Evolutionary conservation across 2,329 filamentous ascomycete genomes (phyloP).

Genomic region (Pseudogymnoascus sp.): DNA sequence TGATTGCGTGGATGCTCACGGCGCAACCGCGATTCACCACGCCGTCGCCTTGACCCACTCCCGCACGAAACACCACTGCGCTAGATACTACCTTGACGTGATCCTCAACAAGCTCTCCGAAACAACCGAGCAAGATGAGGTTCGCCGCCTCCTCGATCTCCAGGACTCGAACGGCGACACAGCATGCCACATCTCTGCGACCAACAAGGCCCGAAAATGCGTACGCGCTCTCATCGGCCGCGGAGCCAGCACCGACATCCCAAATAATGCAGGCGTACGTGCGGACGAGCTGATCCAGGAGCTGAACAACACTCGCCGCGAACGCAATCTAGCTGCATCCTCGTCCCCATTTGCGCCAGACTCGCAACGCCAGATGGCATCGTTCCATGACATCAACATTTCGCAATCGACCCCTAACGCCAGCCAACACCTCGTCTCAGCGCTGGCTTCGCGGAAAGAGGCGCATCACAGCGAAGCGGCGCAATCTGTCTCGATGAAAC

Average conservation of each 20-base stretch:
- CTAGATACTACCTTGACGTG: conserved; percentile 87
- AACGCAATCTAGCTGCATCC: conserved; percentile 58
- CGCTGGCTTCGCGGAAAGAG: conserved; percentile 13
- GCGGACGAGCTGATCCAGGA: conserved; percentile 77
- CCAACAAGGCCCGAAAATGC: conserved; percentile 81
- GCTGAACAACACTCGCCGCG: conserved; percentile 56
- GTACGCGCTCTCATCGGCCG: conserved; percentile 71
- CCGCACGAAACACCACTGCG: conserved; percentile 74
- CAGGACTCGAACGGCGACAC: conserved; percentile 87
- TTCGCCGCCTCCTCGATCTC: conserved; percentile 70
- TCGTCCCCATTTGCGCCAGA: conserved; percentile 63
- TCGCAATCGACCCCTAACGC: conserved; percentile 11
- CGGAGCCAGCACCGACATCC: conserved; percentile 73
- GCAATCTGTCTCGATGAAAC: conserved; percentile 59
- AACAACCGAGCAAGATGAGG: conserved; percentile 62
- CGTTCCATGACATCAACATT: conserved; percentile 42
- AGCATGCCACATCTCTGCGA: conserved; percentile 64
- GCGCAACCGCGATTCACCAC: conserved; percentile 88
- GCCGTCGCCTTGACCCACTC: conserved; percentile 83
- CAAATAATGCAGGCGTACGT: conserved; percentile 72
- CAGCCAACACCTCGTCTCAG: conserved; percentile 13
- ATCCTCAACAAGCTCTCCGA: conserved; percentile 82
- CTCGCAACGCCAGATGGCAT: conserved; percentile 45
- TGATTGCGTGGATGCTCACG: conserved; percentile 67
- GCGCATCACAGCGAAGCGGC: conserved; percentile 54